These are phyloP conservation scores for Thelonectria olida DNA, from an alignment of 2,329 filamentous ascomycete genomes.

Conservation along the genomic window DNA sequence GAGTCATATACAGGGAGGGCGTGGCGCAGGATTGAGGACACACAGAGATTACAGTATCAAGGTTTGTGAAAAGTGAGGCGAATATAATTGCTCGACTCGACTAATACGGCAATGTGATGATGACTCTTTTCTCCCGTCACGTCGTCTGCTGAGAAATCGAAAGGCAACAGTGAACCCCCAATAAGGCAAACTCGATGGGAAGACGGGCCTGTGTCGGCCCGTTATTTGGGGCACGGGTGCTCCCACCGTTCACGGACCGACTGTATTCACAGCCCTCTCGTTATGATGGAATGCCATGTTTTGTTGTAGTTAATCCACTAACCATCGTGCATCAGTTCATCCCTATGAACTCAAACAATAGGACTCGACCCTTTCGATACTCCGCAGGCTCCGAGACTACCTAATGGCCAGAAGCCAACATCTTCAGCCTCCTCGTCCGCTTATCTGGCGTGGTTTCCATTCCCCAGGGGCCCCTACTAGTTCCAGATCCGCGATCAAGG, in stretches of 20 bases:
- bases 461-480: slow-evolving; percentile 1
- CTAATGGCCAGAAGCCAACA: no score
- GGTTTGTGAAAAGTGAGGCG: slow-evolving; percentile 12
- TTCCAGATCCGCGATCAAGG: neutral
- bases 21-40: slow-evolving; percentile 7
- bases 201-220: slow-evolving; percentile 34
- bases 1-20: neutral
- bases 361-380: no score
- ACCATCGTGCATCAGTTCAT: slow-evolving; percentile 16
- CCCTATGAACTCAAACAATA: slow-evolving; percentile 16
- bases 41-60: no score
- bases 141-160: slow-evolving; percentile 18
- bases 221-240: slow-evolving; percentile 33
- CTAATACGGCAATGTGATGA: neutral
- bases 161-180: neutral
- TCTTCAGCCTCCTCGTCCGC: slow-evolving; percentile 9
- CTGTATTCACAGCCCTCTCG: slow-evolving; percentile 31
- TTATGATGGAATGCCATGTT: no score
- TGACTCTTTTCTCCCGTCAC: slow-evolving; percentile 10
- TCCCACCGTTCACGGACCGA: slow-evolving; percentile 32
- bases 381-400: no score
- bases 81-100: neutral
- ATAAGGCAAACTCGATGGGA: slow-evolving; percentile 11
- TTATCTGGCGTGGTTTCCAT: slow-evolving; percentile 26
- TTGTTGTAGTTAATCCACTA: no score